phyloP scores from a whole-genome alignment of 2,329 filamentous ascomycete species.

The Knufia petricola region DNA sequence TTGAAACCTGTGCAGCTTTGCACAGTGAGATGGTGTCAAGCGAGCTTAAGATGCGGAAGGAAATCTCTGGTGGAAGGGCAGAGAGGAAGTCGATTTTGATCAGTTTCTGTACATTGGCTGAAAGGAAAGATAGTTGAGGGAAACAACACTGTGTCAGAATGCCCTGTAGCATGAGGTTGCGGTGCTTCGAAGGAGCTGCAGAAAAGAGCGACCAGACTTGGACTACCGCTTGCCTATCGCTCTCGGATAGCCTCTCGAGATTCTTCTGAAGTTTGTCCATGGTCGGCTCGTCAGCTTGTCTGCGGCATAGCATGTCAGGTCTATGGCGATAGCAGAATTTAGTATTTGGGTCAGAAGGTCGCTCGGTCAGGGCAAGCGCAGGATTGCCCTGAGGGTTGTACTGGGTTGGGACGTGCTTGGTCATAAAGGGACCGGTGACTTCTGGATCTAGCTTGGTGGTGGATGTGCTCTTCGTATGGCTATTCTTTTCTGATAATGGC shows the following conservation, averaged over 20 bases:
- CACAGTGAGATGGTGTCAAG: slow-evolving; percentile 91
- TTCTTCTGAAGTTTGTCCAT: slow-evolving; percentile 92
- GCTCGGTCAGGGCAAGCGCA: background rate
- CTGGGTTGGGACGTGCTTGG: slow-evolving; percentile 78
- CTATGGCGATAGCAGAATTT: slow-evolving; percentile 94
- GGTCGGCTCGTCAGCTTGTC: slow-evolving; percentile 85
- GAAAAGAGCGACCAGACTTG: slow-evolving; percentile 98
- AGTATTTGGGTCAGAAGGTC: slow-evolving; percentile 54
- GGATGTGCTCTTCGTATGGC: slow-evolving; percentile 33
- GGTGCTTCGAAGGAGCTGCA: slow-evolving; percentile 83
- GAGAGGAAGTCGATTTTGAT: slow-evolving; percentile 96
- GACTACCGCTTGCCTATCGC: slow-evolving; percentile 88
- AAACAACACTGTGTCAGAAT: slow-evolving; percentile 97
- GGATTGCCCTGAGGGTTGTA: slow-evolving; percentile 64
- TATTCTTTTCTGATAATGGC: slow-evolving; percentile 22
- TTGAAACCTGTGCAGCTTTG: slow-evolving; percentile 89
- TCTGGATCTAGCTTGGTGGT: slow-evolving; percentile 58
- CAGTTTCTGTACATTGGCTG: slow-evolving; percentile 80
- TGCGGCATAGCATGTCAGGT: slow-evolving; percentile 85
- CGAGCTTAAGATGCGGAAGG: slow-evolving; percentile 85
- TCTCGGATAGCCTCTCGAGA: slow-evolving; percentile 68
- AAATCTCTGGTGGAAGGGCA: slow-evolving; percentile 78
- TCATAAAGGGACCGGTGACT: slow-evolving; percentile 78
- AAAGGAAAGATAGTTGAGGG: slow-evolving; percentile 87
- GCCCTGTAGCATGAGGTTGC: slow-evolving; percentile 91